Percentiles rank a stretch among this genome's conserved stretches.
Conservation (phyloP, 2,329 filamentous ascomycete genomes). For the Xylaria digitata region DNA sequence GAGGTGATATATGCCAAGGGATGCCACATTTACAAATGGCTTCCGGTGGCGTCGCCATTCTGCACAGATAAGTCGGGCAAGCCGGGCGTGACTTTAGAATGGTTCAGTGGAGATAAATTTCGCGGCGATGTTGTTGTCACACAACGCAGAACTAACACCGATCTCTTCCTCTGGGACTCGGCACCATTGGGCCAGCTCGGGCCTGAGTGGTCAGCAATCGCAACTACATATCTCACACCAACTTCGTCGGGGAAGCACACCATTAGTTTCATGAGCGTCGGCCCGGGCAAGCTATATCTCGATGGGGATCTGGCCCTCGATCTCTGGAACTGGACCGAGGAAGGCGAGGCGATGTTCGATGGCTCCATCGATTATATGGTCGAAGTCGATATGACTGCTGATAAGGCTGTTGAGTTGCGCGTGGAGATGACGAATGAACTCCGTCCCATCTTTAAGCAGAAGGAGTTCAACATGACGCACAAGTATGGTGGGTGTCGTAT, state of each 20-base stretch:
- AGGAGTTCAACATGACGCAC: slow-evolving; percentile 66
- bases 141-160: slow-evolving; percentile 71
- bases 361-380: slow-evolving; percentile 73
- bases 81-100: slow-evolving; percentile 72
- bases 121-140: slow-evolving; percentile 66
- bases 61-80: slow-evolving; percentile 68
- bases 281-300: slow-evolving; percentile 70
- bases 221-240: slow-evolving; percentile 69
- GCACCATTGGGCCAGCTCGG: slow-evolving; percentile 69
- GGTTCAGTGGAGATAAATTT: slow-evolving; percentile 73
- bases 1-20: slow-evolving; percentile 70
- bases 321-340: slow-evolving; percentile 76
- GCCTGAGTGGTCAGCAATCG: slow-evolving; percentile 72
- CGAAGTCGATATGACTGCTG: slow-evolving; percentile 68
- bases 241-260: slow-evolving; percentile 71
- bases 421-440: slow-evolving; percentile 75
- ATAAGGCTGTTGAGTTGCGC: slow-evolving; percentile 69
- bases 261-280: slow-evolving; percentile 75
- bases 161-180: slow-evolving; percentile 78
- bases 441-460: slow-evolving; percentile 70
- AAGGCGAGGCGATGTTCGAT: slow-evolving; percentile 78
- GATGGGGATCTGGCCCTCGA: slow-evolving; percentile 70
- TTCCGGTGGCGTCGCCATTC: slow-evolving; percentile 70
- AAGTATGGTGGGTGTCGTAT: slow-evolving; percentile 78
- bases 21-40: slow-evolving; percentile 73